Evolutionary conservation across 2,329 filamentous ascomycete species (phyloP).

Genomic region (Cladosporium oxysporum): DNA sequence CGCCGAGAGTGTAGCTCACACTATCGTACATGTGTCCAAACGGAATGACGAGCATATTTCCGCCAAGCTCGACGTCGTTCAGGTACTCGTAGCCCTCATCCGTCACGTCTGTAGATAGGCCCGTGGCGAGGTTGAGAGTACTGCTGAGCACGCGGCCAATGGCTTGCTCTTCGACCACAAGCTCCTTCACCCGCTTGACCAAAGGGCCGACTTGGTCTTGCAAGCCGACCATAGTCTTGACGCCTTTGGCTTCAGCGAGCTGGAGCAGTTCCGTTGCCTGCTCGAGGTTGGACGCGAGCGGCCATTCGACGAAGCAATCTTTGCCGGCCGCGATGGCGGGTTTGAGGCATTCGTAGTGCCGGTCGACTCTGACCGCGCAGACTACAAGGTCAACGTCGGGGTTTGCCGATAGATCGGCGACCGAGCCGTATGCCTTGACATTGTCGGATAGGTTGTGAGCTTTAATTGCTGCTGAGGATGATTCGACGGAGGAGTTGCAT

Average conservation of each 20-base stretch:
- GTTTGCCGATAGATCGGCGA: conserved; percentile 48
- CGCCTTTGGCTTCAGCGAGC: conserved; percentile 44
- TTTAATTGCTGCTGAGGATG: conserved; percentile 46
- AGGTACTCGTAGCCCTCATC: conserved; percentile 49
- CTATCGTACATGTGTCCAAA: conserved; percentile 50
- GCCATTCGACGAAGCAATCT: conserved; percentile 55
- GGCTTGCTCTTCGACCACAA: conserved; percentile 40
- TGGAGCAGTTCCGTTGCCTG: conserved; percentile 47
- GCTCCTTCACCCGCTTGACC: conserved; percentile 44
- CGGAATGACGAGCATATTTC: conserved; percentile 45
- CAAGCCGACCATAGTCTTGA: conserved; percentile 50
- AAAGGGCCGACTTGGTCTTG: conserved; percentile 48
- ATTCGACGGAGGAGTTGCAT: conserved; percentile 49
- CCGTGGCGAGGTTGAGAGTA: conserved; percentile 37
- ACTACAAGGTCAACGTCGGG: conserved; percentile 52
- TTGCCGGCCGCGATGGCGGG: conserved; percentile 50
- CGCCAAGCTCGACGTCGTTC: conserved; percentile 48
- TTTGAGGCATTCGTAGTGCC: conserved; percentile 46
- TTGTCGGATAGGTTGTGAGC: conserved; percentile 41
- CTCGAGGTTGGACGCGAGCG: conserved; percentile 43
- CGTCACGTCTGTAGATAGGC: conserved; percentile 29
- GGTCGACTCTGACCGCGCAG: conserved; percentile 46
- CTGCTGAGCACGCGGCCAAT: conserved; percentile 46
- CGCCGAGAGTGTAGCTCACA: conserved; percentile 29
- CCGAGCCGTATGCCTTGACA: conserved; percentile 46